Evolutionary conservation across 345 rosid species (phyloP), one percentile per base, ranked within the genome.

Genomic region (Linum lewisii): DNA sequence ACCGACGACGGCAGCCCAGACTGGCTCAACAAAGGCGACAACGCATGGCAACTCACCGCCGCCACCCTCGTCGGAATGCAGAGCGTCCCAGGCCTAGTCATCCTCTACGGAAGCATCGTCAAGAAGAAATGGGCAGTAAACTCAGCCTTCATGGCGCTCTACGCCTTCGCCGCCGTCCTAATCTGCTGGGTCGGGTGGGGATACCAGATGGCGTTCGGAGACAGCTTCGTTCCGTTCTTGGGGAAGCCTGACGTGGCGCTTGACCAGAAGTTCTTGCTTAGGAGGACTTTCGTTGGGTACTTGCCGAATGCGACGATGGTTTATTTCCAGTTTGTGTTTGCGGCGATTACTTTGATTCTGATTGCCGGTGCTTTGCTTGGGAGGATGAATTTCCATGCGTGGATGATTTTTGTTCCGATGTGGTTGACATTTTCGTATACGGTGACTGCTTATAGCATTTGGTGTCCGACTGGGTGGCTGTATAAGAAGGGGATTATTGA

Each of bases 61-160:
- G 84, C 84, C 0, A 85, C 92, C 2, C 73, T 80, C 0, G 91
- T 82, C 1, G 85, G 92, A 47, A 66, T 82, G 11, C 92, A 85
- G 70, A 82, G 88, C 29, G 88, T 82, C 18, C 86, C 82, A 0
- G 92, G 88, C 4, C 72, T 85, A 0, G 88, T 85, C 36, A 85
- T 85, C 29, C 81, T 82, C 1, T 81, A 82, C 58, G 86, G 86
- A 0, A 80, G 86, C 81, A 82, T 82, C 15, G 84, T 85, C 16
- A 82, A 85, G 64, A 85, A 85, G 81, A 82, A 85, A 66, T 82
- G 91, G 87, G 92, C 86, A 0, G 88, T 85, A 6, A 82, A 85
- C 80, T 82, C 82, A 7, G 88, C 88, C n/a, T 82, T 81, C 76
- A 81, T 85, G 88, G 88, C 86, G 38, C 78, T 85, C 10, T 81